Base-by-base conservation (phyloP, 192 early-diverging fungal genomes). In the Coemansia sp. region DNA sequence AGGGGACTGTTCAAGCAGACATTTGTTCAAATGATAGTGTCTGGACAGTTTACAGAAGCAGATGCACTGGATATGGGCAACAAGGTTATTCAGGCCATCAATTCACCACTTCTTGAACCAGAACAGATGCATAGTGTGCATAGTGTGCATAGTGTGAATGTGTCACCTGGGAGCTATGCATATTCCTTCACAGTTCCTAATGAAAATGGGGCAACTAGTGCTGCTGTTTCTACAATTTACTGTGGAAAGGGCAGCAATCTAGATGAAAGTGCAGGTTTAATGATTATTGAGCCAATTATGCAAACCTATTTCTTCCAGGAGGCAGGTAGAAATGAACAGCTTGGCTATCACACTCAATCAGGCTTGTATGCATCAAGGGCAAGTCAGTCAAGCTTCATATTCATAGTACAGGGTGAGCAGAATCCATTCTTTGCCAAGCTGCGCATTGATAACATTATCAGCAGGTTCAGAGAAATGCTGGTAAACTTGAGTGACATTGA, bases 251-350 rank as follows among this genome's bases (percentile, higher is more conserved):
- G 82, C 10, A 72, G 66, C 5, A 71, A 93, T 52, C 79, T 65
- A 36, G 59, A 79, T 17, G 72, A 86, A 23, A 85, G 89, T 29
- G 82, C 83, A 23, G 67, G 83, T 1, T 65, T 90, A 7, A 68
- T 73, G 41, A 73, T 97, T 25, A 65, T 97, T 54, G 81, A 79
- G 2, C 89, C 90, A 41, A 91, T 96, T 50, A 71, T 86, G 14
- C 70, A 87, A 35, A 89, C 93, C 62, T 91, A 93, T 14, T 88
- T 85, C 57, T 99, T 96, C 78, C 86, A 95, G 71, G 88, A 93
- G 63, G 71, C 97, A 46, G 85, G 96, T 23, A 97, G 94, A 10
- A 93, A 95, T 55, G 90, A 92, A 62, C 88, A 91, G 67, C 81
- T 92, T 22, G 91, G 91, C 0, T 90, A 90, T 63, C 50, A 81